Base-by-base conservation (phyloP, 805 yeast species). In the Ogataea corticis region DNA sequence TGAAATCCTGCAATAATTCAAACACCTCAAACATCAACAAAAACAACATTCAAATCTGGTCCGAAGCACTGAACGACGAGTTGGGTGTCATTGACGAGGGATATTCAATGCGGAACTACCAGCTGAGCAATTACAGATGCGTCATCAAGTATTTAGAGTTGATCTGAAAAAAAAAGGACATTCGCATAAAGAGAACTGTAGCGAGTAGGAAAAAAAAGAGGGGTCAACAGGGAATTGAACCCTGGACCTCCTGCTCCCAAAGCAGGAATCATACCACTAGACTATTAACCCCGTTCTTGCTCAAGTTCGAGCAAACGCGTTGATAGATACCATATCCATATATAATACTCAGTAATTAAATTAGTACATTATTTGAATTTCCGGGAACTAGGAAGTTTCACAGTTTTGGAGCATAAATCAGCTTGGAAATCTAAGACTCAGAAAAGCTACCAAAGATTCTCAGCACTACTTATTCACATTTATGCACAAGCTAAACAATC, bases 211-310 rank as follows among this genome's bases (percentile, higher is more conserved):
- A 47, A 50, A 54, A 48, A 45, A 39, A 50, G 38, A 36, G 65
- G 66, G 66, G 63, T 59, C 61, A 54, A 57, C 66, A 68, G 76
- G 76, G 76, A 71, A 71, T 71, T 70, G 75, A 72, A 72, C 76
- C 76, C 76, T 68, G 76, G 76, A 71, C 76, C 75, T 71, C 75
- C 71, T 73, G 72, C 76, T 62, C 77, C 77, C 77, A 70, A 72
- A 73, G 77, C 77, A 74, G 71, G 76, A 72, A 72, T 73, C 76
- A 73, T 73, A 72, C 77, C 77, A 72, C 77, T 73, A 72, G 77
- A 73, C 77, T 75, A 73, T 56, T 54, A 52, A 53, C 56, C 60
- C 60, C 19, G 9, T 17, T 33, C 37, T 18, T 33, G 31, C 9
- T 5, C 9, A n/a, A n/a, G n/a, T n/a, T n/a, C n/a, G n/a, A n/a